Conservation (phyloP, 2,329 filamentous ascomycete genomes). For the Xylogone sp. region DNA sequence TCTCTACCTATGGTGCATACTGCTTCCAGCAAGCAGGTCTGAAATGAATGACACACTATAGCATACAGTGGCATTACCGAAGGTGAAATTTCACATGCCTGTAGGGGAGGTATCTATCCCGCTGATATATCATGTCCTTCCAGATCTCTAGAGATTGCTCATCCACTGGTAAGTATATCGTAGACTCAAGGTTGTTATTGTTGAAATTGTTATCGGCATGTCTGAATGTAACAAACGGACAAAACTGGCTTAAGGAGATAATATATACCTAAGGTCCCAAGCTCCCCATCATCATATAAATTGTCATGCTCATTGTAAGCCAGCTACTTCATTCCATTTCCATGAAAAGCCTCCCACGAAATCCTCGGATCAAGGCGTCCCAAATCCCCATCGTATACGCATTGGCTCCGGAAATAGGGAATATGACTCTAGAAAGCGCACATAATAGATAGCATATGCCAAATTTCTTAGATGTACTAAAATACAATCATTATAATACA, state of each 20-base stretch:
- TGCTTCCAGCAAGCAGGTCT: too few species aligned
- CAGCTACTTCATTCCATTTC: constrained; percentile 7
- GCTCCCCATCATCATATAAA: constrained; percentile 10
- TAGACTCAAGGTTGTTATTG: constrained; percentile 10
- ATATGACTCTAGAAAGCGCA: too few species aligned
- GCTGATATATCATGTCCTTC: constrained; percentile 7
- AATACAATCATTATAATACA: too few species aligned
- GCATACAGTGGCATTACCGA: too few species aligned
- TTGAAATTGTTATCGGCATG: constrained; percentile 10
- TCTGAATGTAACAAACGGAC: constrained; percentile 8
- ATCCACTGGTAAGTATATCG: constrained; percentile 9
- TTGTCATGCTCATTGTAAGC: constrained; percentile 6
- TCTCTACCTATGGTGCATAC: too few species aligned
- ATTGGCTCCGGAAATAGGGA: constrained; percentile 10
- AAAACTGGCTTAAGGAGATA: constrained; percentile 11
- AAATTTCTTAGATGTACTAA: too few species aligned
- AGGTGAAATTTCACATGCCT: too few species aligned
- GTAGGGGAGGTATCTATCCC: constrained; percentile 8
- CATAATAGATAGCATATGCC: too few species aligned
- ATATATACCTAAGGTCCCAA: constrained; percentile 8
- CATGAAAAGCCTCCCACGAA: constrained; percentile 9
- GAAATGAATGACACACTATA: too few species aligned
- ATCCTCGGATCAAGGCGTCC: constrained; percentile 10
- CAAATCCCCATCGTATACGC: constrained; percentile 9
- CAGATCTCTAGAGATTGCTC: constrained; percentile 8